These are phyloP conservation scores for Fusarium anguioides DNA, from an alignment of 2,329 filamentous ascomycete species.

Conservation along the genomic window DNA sequence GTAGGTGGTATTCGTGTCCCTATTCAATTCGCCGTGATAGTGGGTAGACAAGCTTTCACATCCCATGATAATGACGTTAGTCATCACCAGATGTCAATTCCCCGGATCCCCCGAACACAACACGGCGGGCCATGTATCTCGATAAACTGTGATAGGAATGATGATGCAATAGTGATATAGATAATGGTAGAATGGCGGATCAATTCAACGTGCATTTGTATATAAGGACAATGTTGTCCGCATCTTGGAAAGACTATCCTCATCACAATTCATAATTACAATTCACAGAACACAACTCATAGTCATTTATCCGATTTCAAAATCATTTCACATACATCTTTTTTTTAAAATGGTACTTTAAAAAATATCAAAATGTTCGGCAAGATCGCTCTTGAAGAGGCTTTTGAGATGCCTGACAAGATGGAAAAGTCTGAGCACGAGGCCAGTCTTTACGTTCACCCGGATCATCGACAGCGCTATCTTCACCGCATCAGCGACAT, in stretches of 20 bases:
- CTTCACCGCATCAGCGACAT: not conserved
- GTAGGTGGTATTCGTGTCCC: too few species aligned
- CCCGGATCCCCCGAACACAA: not conserved
- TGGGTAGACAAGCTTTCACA: too few species aligned
- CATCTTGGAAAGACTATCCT: not conserved
- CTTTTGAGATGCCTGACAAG: not conserved
- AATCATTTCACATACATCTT: too few species aligned
- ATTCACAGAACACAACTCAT: not conserved
- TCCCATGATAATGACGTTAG: too few species aligned
- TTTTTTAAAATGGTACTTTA: not conserved
- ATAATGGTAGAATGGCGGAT: too few species aligned
- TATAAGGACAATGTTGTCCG: not conserved
- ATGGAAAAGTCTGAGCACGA: not conserved
- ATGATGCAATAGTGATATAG: too few species aligned
- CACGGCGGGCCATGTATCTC: too few species aligned
- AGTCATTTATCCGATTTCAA: not conserved
- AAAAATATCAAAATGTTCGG: not conserved
- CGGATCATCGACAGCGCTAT: not conserved
- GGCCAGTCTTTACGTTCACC: not conserved
- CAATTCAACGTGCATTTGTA: too few species aligned
- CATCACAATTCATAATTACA: not conserved
- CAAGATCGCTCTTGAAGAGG: not conserved
- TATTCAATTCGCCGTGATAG: too few species aligned
- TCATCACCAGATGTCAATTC: too few species aligned
- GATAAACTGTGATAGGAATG: too few species aligned